These are phyloP conservation scores for Pisolithus orientalis DNA, from an alignment of 768 basidiomycete genomes.

Conservation along the genomic window DNA sequence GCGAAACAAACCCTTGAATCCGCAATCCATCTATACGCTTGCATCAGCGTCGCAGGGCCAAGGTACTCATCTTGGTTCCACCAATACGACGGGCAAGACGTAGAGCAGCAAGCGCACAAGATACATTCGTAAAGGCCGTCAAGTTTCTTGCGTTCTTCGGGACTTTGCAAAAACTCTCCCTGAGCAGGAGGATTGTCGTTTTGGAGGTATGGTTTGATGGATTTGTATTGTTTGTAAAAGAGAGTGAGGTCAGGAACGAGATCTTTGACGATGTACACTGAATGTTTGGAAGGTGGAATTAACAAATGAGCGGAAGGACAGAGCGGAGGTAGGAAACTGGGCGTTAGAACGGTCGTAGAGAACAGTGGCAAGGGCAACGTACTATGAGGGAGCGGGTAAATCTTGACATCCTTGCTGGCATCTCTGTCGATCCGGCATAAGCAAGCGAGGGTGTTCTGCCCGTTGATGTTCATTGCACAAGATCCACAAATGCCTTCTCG, in stretches of 20 bases:
- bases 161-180: slow-evolving; percentile 85
- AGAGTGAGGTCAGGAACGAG: slow-evolving; percentile 87
- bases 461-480: slow-evolving; percentile 99
- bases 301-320: neutral
- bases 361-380: slow-evolving; percentile 24
- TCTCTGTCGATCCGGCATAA: slow-evolving; percentile 90
- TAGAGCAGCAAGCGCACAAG: slow-evolving; percentile 95
- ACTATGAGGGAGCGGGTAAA: slow-evolving; percentile 98
- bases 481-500: slow-evolving; percentile 96
- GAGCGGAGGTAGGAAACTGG: neutral
- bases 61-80: slow-evolving; percentile 99
- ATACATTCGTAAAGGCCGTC: slow-evolving; percentile 98
- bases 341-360: neutral
- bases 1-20: slow-evolving; percentile 66
- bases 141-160: slow-evolving; percentile 89
- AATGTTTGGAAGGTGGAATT: neutral
- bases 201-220: slow-evolving; percentile 94
- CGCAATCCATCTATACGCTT: slow-evolving; percentile 97
- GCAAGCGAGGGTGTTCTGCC: slow-evolving; percentile 96
- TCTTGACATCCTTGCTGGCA: slow-evolving; percentile 67
- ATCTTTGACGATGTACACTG: slow-evolving; percentile 99
- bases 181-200: slow-evolving; percentile 85
- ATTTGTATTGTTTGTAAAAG: slow-evolving; percentile 99
- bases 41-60: slow-evolving; percentile 94
- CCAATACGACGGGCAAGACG: slow-evolving; percentile 97